Percentiles rank a stretch among this genome's conserved stretches.
phyloP scores from a whole-genome alignment of 768 basidiomycete species.

The Gelatoporia subvermispora region DNA sequence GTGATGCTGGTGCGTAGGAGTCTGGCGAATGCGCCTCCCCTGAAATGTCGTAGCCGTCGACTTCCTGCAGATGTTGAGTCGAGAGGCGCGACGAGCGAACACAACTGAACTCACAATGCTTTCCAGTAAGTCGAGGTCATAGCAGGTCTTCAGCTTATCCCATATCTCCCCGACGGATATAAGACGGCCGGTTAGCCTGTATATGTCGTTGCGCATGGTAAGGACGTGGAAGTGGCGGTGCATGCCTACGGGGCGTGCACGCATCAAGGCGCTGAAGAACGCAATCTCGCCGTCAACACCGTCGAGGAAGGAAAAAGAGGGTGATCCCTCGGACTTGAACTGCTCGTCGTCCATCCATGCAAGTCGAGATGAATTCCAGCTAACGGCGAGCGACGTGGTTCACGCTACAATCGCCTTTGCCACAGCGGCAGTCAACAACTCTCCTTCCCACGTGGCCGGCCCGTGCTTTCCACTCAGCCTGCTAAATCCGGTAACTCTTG shows the following conservation, averaged over 20 bases:
- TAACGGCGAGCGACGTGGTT: too few relatives aligned
- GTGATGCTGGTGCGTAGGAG: constrained; percentile 50
- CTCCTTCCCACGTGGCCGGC: too few relatives aligned
- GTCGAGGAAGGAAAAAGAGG: constrained; percentile 35
- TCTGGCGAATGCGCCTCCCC: constrained; percentile 27
- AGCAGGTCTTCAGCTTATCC: constrained; percentile 67
- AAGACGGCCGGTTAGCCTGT: constrained; percentile 60
- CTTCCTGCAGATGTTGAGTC: constrained; percentile 28
- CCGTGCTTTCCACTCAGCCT: too few relatives aligned
- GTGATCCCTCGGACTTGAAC: too few relatives aligned
- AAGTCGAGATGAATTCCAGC: too few relatives aligned
- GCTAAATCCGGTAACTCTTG: too few relatives aligned
- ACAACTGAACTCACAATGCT: constrained; percentile 40
- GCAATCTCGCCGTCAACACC: constrained; percentile 79
- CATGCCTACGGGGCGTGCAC: constrained; percentile 76
- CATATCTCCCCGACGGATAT: constrained; percentile 65
- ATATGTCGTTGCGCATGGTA: constrained; percentile 65
- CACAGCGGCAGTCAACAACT: too few relatives aligned
- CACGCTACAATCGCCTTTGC: too few relatives aligned
- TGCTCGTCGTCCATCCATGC: too few relatives aligned
- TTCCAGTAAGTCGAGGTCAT: constrained; percentile 74
- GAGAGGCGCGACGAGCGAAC: background rate
- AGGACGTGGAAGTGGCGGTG: constrained; percentile 81
- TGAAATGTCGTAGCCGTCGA: constrained; percentile 34
- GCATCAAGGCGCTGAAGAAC: constrained; percentile 80